Conservation (phyloP, 2,329 filamentous ascomycete species). For the Arthrobotrys sphaeroides region DNA sequence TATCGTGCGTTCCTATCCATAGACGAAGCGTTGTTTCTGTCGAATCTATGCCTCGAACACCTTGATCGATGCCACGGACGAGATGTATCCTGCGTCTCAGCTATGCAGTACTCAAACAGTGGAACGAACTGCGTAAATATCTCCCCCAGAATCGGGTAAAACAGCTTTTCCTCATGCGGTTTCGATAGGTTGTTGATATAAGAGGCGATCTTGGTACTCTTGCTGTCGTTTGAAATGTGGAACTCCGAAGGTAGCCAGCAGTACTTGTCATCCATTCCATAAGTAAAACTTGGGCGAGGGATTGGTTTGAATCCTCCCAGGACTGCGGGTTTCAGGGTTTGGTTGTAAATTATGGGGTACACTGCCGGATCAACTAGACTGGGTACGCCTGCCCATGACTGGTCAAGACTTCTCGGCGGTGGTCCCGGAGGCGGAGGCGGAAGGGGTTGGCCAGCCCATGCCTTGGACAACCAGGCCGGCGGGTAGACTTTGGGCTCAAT, state of each 20-base stretch:
- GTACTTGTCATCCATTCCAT: too few relatives aligned
- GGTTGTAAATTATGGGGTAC: neutral
- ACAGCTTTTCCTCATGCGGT: neutral
- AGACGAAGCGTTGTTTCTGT: neutral
- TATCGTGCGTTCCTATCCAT: neutral
- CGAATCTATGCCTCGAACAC: neutral
- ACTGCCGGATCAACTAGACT: neutral
- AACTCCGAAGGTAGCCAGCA: neutral
- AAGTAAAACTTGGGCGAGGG: too few relatives aligned
- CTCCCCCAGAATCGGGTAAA: neutral
- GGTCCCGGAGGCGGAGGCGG: neutral
- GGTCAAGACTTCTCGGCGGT: too few relatives aligned
- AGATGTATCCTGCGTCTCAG: neutral
- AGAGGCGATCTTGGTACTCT: neutral
- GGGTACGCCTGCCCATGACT: too few relatives aligned
- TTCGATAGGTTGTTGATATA: neutral
- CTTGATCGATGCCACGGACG: neutral
- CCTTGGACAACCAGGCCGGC: neutral
- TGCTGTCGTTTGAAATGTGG: neutral
- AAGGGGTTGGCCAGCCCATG: too few relatives aligned
- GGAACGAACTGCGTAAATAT: neutral
- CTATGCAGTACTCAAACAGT: neutral
- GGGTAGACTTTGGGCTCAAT: too few relatives aligned
- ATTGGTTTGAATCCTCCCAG: too few relatives aligned
- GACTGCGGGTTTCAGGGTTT: too few relatives aligned